Evolutionary conservation across 225 moss, liverwort and hornwort species (phyloP).

Genomic region (Thuidium tamariscinum): DNA sequence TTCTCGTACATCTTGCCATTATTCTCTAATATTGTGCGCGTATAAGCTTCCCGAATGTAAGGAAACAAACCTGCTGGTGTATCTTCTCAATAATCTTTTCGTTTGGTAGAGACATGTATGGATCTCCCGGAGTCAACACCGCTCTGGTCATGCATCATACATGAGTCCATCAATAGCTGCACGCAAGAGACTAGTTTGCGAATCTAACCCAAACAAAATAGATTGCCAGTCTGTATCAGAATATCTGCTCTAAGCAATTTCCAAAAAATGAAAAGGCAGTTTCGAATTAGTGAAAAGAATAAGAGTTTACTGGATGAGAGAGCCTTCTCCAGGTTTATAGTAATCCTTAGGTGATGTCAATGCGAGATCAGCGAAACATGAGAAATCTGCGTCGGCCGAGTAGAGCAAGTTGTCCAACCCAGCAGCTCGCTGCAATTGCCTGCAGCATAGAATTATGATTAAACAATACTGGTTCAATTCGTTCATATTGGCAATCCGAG

Average conservation of each 20-base stretch:
- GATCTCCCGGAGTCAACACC: conserved; percentile 88
- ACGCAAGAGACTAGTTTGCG: background rate
- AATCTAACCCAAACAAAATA: background rate
- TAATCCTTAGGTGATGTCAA: conserved; percentile 90
- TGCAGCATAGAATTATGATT: conserved; percentile 7
- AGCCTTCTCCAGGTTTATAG: conserved; percentile 88
- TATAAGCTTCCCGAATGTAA: background rate
- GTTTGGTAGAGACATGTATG: conserved; percentile 66
- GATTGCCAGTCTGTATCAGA: background rate
- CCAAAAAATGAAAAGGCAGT: too few relatives aligned
- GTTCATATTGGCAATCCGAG: background rate
- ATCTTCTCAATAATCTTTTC: conserved; percentile 70
- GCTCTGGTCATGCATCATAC: conserved; percentile 38
- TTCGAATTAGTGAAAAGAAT: background rate
- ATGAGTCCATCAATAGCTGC: background rate
- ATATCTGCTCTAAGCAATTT: background rate
- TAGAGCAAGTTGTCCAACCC: conserved; percentile 88
- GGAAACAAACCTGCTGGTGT: conserved; percentile 50
- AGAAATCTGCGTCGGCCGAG: conserved; percentile 91
- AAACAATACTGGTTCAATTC: background rate
- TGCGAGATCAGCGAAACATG: conserved; percentile 93
- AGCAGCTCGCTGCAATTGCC: conserved; percentile 69
- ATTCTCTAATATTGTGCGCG: background rate
- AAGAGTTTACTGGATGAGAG: conserved; percentile 23
- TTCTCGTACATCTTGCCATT: background rate